Base-by-base conservation (phyloP, 2,329 filamentous ascomycete genomes). In the Nemania diffusa region DNA sequence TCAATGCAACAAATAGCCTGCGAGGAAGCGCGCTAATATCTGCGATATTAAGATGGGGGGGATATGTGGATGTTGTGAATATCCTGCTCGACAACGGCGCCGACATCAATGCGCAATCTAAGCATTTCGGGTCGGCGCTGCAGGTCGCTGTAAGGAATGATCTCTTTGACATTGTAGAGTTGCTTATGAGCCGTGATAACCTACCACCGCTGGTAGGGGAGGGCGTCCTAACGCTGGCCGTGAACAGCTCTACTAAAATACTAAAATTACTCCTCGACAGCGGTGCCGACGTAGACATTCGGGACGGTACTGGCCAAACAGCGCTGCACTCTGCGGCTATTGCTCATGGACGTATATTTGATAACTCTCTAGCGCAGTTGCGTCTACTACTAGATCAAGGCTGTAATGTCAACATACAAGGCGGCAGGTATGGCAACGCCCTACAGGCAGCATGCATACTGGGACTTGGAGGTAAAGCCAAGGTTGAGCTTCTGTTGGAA, bases 201-300 rank as follows among this genome's bases (percentile, higher is more conserved):
- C 20, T 29, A 22, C 15, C 46, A 24, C 32, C 29, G 20, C n/a
- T n/a, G 13, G 5, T 17, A 24, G 24, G n/a, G 2, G 27, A 20
- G n/a, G 24, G 17, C 13, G 13, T 9, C 24, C 5, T 51, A n/a
- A n/a, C 24, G 24, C 29, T 26, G 15, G 48, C 26, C 17, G 9
- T 44, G 37, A 2, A 27, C n/a, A 27, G 13, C 13, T 15, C n/a
- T 15, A 27, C 2, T 1, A 27, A 17, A 11, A 51, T 27, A 13
- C 27, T 58, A 4, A 2, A 42, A 37, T 58, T 5, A 42, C 7
- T 60, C 22, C 57, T 60, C 20, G 32, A 57, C 24, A 37, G 15
- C 7, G 60, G 60, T 27, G 51, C 42, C 29, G 8, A 50, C 17
- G 57, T 62, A n/a, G 42, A 57, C n/a, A 26, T 15, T 22, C 29